Base-by-base conservation (phyloP, 495 filamentous ascomycete species). In the Cetradonia linearis region DNA sequence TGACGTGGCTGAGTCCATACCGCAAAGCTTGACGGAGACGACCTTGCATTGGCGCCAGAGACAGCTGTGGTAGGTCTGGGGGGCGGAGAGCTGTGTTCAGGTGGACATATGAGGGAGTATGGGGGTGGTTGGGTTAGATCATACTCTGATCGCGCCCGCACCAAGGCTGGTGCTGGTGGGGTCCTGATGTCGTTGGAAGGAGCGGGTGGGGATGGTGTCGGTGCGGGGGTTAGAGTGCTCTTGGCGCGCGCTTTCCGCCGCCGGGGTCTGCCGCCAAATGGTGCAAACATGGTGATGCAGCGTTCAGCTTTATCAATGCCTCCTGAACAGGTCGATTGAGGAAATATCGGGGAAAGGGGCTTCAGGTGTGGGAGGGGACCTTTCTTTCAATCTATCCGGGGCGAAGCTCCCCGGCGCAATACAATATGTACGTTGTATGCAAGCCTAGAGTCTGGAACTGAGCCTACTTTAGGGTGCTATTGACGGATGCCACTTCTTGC, bases 401-500 rank as follows among this genome's bases (percentile, higher is more conserved):
- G 50, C 50, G 50, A 54, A 46, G 50, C 50, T 54, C 28, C n/a
- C 50, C 50, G 50, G 20, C 34, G 50, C 50, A 54, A 54, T 54
- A 30, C 50, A 54, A 54, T 36, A 54, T 33, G 50, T 46, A 46
- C n/a, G n/a, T n/a, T 33, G 50, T 46, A 46, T 54, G 50, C 50
- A 54, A 33, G n/a, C 28, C 50, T 20, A n/a, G 31, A 53, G 50
- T 16, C 50, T 54, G 18, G 50, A 54, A 54, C 50, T 20, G 16
- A 54, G 50, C 50, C 50, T 54, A 31, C 28, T 20, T 16, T 30
- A 54, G 50, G 50, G 30, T 30, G 50, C 50, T 54, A 54, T 54
- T 54, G 30, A 54, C 50, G 50, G 50, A 54, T 23, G 50, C 50
- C 50, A 54, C 50, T 54, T 54, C 50, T 54, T 23, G 50, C 50